Percentiles rank a stretch among this genome's conserved stretches.
Evolutionary conservation across 2,329 filamentous ascomycete species (phyloP).

Genomic region (Alternaria brassicicola): DNA sequence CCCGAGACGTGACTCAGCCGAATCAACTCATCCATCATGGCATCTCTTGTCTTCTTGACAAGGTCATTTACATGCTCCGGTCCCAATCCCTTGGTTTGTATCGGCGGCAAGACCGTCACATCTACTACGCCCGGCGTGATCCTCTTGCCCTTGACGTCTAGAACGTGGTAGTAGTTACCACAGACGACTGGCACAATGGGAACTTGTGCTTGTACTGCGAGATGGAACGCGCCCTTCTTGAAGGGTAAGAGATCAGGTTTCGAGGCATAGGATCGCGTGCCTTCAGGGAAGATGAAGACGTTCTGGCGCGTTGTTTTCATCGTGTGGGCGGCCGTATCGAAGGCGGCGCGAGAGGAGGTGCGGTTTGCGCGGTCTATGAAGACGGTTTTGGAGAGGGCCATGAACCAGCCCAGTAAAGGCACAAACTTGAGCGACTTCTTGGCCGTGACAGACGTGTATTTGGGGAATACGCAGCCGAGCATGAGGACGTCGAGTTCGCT

Average conservation of each 20-base stretch:
- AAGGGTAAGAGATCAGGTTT: slow-evolving; percentile 87
- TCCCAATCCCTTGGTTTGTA: slow-evolving; percentile 44
- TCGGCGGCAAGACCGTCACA: slow-evolving; percentile 48
- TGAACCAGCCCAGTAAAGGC: slow-evolving; percentile 95
- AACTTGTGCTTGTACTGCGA: slow-evolving; percentile 91
- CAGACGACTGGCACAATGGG: slow-evolving; percentile 80
- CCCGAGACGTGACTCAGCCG: slow-evolving; percentile 39
- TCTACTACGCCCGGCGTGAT: slow-evolving; percentile 62
- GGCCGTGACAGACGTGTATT: slow-evolving; percentile 89
- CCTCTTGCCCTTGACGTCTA: slow-evolving; percentile 53
- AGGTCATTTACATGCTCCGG: slow-evolving; percentile 45
- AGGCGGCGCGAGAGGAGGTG: slow-evolving; percentile 80
- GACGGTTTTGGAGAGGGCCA: slow-evolving; percentile 79
- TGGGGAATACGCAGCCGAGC: slow-evolving; percentile 86
- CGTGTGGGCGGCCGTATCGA: slow-evolving; percentile 79
- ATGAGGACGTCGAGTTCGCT: slow-evolving; percentile 89
- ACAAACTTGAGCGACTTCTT: slow-evolving; percentile 81
- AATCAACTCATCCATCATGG: slow-evolving; percentile 47
- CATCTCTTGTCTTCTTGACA: slow-evolving; percentile 39
- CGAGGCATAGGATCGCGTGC: slow-evolving; percentile 86
- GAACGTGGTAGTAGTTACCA: slow-evolving; percentile 58
- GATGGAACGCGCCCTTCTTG: slow-evolving; percentile 98
- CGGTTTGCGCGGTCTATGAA: slow-evolving; percentile 94
- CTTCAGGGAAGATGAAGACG: slow-evolving; percentile 90
- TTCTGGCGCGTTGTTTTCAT: slow-evolving; percentile 71